Base-by-base conservation (phyloP, 139 green algal species). In the Marvania coccoides region DNA sequence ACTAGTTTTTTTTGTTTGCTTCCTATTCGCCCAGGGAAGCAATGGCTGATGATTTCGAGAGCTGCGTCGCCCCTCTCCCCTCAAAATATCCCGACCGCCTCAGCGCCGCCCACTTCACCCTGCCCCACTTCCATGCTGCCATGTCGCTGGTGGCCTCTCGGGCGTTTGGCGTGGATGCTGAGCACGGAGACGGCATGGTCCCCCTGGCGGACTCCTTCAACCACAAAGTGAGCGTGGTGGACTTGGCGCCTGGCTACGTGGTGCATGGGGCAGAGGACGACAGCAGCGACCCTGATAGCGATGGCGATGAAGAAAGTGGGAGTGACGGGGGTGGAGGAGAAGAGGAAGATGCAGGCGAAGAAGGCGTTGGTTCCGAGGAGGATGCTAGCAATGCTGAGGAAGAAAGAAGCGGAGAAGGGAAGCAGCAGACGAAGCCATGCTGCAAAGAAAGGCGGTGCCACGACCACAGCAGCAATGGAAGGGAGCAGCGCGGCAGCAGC, bases 131-230 rank as follows among this genome's bases (percentile, higher is more conserved):
- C 72, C 42, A 73, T 7, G 36, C 47, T 12, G 86, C 86, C 0
- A 83, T 83, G 12, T 87, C 78, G 13, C 83, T 79, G 64, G 83
- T 96, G 0, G 77, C 83, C 5, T 92, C 84, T 0, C 67, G 89
- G 1, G 84, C 80, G 5, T 96, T 96, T 71, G 81, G 81, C 23
- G 77, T 96, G 19, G 87, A 94, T 66, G 61, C 69, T 33, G 74
- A 65, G n/a, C 86, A 95, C 63, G 88, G 88, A 86, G 72, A 84
- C 38, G 73, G 76, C 2, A 74, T 93, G 78, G 89, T 96, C 7
- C 89, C 89, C 0, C 71, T 96, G 24, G 89, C 89, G 1, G 89
- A 96, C 65, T 76, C 88, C 6, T 96, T 96, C 80, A 96, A 96
- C 74, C 89, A 96, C 79, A 96, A 96, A 71, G 78, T 77, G 0